Evolutionary conservation across 1,284 basidiomycete species (phyloP), one percentile per base, ranked within the genome.

Genomic region (Hemileia vastatrix): DNA sequence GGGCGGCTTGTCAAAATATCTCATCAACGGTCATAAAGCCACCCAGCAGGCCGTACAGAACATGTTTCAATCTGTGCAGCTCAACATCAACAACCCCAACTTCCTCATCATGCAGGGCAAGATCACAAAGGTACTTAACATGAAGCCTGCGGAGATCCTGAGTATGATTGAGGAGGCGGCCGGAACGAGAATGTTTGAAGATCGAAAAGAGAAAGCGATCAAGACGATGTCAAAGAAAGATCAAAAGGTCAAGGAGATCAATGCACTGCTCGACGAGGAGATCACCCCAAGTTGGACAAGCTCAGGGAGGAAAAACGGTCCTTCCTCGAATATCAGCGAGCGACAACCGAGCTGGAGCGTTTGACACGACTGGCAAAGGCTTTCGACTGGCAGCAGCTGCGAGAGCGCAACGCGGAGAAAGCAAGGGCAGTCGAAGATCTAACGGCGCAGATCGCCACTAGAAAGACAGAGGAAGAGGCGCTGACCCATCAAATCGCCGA

Each of bases 51-150:
- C 81, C 0, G 84, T 98, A 1, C 94, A 96, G 71, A 89, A 86
- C 54, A 81, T 98, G 44, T 98, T 99, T 74, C 95, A 98, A 76
- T 88, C 89, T 43, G 92, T 98, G 0, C 93, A 96, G 77, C 84
- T 98, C 70, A 98, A 98, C 77, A 97, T 98, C 82, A 98, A 98
- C 79, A 97, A 97, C 76, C 95, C 94, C 52, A 98, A 98, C 76
- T 98, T 98, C 79, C 82, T 98, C 66, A 97, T 98, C 77, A 97
- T 98, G 92, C 94, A 98, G 78, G 94, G 94, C 47, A 77, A 77
- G 67, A 78, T 77, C 68, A 75, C 76, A 61, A 77, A 88, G 83
- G 89, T 98, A 2, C 83, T 98, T 58, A 98, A 97, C 77, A 98
- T 98, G 95, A 87, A 91, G 56, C 92, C 95, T 0, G 87, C 87